A percentile compares a stretch with the other conserved stretches of the same genome.
Evolutionary conservation across 176 grass and related monocot species (phyloP).

Genomic region (Calamus simplicifolius): DNA sequence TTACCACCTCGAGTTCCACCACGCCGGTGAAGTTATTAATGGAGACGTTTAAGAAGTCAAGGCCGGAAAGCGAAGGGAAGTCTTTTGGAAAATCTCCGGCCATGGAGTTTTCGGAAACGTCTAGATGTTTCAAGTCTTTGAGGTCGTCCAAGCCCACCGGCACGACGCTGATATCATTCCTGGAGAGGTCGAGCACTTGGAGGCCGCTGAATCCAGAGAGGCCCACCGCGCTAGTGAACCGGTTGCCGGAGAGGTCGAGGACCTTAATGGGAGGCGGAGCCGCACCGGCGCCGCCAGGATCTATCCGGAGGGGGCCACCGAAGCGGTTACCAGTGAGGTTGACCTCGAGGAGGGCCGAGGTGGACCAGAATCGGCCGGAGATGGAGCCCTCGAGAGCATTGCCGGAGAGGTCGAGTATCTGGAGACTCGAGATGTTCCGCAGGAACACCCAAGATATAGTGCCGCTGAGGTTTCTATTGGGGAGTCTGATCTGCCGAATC

Average conservation of each 20-base stretch:
- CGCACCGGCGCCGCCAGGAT: not conserved
- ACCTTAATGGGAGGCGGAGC: not conserved
- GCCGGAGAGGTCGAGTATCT: slow-evolving; percentile 44
- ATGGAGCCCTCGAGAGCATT: slow-evolving; percentile 54
- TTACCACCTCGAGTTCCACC: slow-evolving; percentile 12
- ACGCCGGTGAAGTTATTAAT: slow-evolving; percentile 66
- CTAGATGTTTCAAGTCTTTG: slow-evolving; percentile 14
- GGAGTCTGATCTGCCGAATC: slow-evolving; percentile 23
- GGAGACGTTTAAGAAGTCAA: slow-evolving; percentile 53
- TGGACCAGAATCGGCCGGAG: slow-evolving; percentile 36
- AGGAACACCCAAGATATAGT: slow-evolving; percentile 40
- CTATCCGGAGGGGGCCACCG: slow-evolving; percentile 36
- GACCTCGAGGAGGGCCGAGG: slow-evolving; percentile 33
- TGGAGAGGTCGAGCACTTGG: slow-evolving; percentile 34
- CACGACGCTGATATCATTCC: slow-evolving; percentile 26
- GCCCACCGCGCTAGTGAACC: slow-evolving; percentile 30
- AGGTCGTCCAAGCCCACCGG: slow-evolving; percentile 31
- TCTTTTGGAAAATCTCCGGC: slow-evolving; percentile 36
- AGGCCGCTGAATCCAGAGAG: slow-evolving; percentile 22
- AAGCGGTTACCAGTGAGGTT: slow-evolving; percentile 52
- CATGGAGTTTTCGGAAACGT: slow-evolving; percentile 56
- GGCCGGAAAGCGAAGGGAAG: slow-evolving; percentile 30
- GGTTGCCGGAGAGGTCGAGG: slow-evolving; percentile 47
- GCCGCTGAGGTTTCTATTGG: slow-evolving; percentile 41
- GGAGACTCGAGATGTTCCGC: slow-evolving; percentile 36